Conservation (phyloP, 2,329 filamentous ascomycete species). For the Calonectria multiphialidica region DNA sequence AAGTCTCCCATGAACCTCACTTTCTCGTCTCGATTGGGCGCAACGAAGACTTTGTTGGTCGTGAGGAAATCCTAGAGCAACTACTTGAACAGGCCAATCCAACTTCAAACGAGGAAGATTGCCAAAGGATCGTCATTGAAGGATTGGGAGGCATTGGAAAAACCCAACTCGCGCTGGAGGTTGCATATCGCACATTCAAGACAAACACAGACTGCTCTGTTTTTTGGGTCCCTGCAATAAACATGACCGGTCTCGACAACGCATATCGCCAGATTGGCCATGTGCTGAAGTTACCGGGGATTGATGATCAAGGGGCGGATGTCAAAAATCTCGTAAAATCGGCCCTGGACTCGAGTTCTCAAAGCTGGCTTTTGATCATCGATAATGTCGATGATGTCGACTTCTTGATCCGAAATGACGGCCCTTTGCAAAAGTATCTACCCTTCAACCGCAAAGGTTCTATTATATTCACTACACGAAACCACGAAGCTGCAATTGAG, state of each 20-base stretch:
- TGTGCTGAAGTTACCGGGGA: conserved; percentile 41
- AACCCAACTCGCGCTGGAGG: conserved; percentile 53
- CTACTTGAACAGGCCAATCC: conserved; percentile 11
- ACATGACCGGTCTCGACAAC: conserved; percentile 46
- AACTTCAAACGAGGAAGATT: neutral
- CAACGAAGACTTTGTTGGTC: conserved; percentile 43
- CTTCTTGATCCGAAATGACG: conserved; percentile 40
- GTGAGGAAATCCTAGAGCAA: conserved; percentile 14
- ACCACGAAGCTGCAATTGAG: conserved; percentile 8
- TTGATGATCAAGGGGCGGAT: conserved; percentile 49
- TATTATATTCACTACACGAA: conserved; percentile 38
- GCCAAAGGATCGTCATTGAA: conserved; percentile 28
- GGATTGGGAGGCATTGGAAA: conserved; percentile 54
- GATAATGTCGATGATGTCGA: conserved; percentile 57
- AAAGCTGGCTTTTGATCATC: conserved; percentile 56
- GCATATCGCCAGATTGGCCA: conserved; percentile 50
- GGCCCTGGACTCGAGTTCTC: conserved; percentile 41
- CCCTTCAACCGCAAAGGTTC: conserved; percentile 35
- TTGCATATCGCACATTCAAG: conserved; percentile 43
- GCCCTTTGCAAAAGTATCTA: conserved; percentile 42
- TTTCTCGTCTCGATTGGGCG: conserved; percentile 38
- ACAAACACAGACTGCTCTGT: conserved; percentile 47
- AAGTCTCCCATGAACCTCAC: neutral
- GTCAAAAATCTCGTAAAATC: conserved; percentile 51
- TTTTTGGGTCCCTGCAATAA: conserved; percentile 54